Percentiles rank a stretch among this genome's conserved stretches.
These are phyloP conservation scores for Verticillium zaregamsianum DNA, from an alignment of 2,329 filamentous ascomycete species.

Conservation along the genomic window DNA sequence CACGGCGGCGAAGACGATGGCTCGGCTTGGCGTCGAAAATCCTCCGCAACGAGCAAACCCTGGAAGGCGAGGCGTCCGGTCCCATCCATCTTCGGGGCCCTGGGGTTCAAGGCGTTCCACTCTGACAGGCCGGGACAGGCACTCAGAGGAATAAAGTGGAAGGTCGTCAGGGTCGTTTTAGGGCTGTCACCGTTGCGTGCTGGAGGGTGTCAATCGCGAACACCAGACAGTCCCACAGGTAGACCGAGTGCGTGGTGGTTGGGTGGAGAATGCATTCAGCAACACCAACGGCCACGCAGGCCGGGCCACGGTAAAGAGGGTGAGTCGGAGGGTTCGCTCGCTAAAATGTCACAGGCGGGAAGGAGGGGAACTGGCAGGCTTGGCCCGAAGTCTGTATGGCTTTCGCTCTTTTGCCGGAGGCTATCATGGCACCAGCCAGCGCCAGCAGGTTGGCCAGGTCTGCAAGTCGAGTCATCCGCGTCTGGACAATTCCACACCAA, in stretches of 20 bases:
- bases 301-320: not conserved
- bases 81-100: not conserved
- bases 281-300: not conserved
- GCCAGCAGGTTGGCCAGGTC: not conserved
- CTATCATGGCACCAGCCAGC: not conserved
- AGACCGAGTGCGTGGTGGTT: not conserved
- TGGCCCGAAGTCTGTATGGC: not conserved
- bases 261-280: not conserved
- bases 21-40: slow-evolving; percentile 12
- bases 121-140: not conserved
- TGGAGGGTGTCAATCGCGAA: not conserved
- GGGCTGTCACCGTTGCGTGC: not conserved
- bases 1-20: slow-evolving; percentile 1
- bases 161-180: not conserved
- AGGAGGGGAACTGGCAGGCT: no score
- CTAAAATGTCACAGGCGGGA: no score
- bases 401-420: not conserved
- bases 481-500: not conserved
- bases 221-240: not conserved
- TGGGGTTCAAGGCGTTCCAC: not conserved
- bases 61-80: not conserved
- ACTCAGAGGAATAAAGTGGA: not conserved
- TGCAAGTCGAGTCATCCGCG: not conserved
- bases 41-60: slow-evolving; percentile 5
- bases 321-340: no score